Conservation (phyloP, 306 rosid genomes). For the Trifolium dubium region DNA sequence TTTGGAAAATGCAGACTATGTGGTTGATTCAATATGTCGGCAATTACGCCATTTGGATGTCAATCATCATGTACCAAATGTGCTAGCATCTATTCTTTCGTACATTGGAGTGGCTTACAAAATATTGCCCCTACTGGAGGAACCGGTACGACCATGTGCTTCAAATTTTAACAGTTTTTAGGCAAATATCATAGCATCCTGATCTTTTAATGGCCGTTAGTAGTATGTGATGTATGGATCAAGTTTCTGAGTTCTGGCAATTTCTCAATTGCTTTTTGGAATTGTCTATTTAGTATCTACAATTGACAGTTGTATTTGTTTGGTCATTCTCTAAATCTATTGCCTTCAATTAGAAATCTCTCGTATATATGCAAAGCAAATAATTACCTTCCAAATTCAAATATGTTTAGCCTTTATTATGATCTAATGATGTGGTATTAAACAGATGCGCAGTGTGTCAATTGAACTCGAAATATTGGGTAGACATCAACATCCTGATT, state of each 20-base stretch:
- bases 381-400: conserved; percentile 17
- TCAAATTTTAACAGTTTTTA: conserved; percentile 9
- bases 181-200: conserved; percentile 21
- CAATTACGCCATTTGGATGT: conserved; percentile 90
- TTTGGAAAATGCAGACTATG: conserved; percentile 88
- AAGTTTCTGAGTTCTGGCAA: conserved; percentile 2
- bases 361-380: conserved; percentile 23
- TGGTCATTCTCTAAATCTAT: conserved; percentile 2
- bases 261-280: conserved; percentile 13
- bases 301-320: conserved; percentile 12
- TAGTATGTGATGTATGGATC: conserved; percentile 17
- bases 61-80: conserved; percentile 79
- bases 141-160: conserved; percentile 64
- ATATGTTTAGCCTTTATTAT: conserved; percentile 14
- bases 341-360: conserved; percentile 11
- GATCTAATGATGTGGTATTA: conserved; percentile 42
- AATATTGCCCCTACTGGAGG: conserved; percentile 91
- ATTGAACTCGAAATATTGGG: conserved; percentile 94
- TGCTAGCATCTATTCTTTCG: conserved; percentile 87
- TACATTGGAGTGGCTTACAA: conserved; percentile 85
- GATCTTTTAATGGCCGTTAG: conserved; percentile 22
- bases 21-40: conserved; percentile 87
- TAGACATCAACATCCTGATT: conserved; percentile 89
- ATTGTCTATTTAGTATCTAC: conserved; percentile 8
- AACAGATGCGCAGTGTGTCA: conserved; percentile 85